Conservation (phyloP, 163 green algal genomes). For the Smithsoniella earleae region DNA sequence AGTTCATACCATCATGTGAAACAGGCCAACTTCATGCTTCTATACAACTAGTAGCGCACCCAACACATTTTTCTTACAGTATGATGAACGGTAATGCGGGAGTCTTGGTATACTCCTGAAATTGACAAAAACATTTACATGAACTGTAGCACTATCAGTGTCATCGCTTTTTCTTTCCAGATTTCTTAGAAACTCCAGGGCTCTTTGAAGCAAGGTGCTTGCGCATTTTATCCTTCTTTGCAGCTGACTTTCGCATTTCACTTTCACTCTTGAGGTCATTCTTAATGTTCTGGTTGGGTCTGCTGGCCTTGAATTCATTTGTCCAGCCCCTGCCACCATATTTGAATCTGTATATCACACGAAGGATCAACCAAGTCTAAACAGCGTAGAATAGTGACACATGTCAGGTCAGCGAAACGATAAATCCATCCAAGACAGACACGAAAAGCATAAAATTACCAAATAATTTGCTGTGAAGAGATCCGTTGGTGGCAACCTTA, state of each 20-base stretch:
- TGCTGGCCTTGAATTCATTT: conserved; percentile 27
- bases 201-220: conserved; percentile 16
- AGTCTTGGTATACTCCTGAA: too few species aligned
- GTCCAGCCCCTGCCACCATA: conserved; percentile 17
- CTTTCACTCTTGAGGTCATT: not conserved
- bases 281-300: conserved; percentile 12
- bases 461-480: too few species aligned
- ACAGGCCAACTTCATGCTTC: too few species aligned
- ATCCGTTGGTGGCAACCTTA: not conserved
- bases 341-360: conserved; percentile 24
- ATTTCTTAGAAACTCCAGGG: not conserved
- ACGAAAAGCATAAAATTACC: too few species aligned
- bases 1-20: too few species aligned
- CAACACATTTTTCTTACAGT: too few species aligned
- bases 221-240: conserved; percentile 37
- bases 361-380: not conserved
- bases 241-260: conserved; percentile 45
- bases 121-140: too few species aligned
- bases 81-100: too few species aligned
- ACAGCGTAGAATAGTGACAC: not conserved
- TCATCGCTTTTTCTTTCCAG: conserved; percentile 20
- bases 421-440: not conserved
- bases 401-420: not conserved
- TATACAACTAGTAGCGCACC: too few species aligned
- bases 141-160: too few species aligned